Evolutionary conservation across 305 asterid species (phyloP).

Genomic region (Petunia hybrid): DNA sequence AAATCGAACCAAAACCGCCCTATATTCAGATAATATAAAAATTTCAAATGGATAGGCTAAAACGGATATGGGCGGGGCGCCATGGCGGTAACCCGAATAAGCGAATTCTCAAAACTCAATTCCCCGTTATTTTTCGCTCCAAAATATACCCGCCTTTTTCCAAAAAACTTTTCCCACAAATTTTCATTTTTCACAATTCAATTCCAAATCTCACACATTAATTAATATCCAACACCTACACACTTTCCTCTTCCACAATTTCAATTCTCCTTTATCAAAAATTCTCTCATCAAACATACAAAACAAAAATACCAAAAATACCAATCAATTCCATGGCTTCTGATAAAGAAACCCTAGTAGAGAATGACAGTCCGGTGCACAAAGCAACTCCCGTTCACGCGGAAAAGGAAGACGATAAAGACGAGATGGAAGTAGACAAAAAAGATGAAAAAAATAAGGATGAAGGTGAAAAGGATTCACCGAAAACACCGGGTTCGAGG

Average conservation of each 20-base stretch:
- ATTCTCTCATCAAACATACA: not conserved
- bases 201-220: not conserved
- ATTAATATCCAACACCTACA: not conserved
- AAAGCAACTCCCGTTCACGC: not conserved
- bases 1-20: too few species aligned
- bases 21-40: too few species aligned
- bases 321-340: slow-evolving; percentile 41
- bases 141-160: slow-evolving; percentile 27
- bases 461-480: slow-evolving; percentile 47
- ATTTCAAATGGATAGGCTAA: too few species aligned
- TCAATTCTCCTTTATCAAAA: not conserved
- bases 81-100: not conserved
- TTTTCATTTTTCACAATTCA: not conserved
- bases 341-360: slow-evolving; percentile 34
- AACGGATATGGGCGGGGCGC: too few species aligned
- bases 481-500: slow-evolving; percentile 61
- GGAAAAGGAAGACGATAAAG: not conserved
- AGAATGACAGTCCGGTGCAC: not conserved
- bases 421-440: slow-evolving; percentile 33
- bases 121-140: not conserved
- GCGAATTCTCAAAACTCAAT: not conserved
- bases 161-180: slow-evolving; percentile 20
- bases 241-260: not conserved
- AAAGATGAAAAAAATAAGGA: slow-evolving; percentile 41
- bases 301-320: not conserved